These are phyloP conservation scores for Acer campestre DNA, from an alignment of 345 rosid species.

Conservation along the genomic window DNA sequence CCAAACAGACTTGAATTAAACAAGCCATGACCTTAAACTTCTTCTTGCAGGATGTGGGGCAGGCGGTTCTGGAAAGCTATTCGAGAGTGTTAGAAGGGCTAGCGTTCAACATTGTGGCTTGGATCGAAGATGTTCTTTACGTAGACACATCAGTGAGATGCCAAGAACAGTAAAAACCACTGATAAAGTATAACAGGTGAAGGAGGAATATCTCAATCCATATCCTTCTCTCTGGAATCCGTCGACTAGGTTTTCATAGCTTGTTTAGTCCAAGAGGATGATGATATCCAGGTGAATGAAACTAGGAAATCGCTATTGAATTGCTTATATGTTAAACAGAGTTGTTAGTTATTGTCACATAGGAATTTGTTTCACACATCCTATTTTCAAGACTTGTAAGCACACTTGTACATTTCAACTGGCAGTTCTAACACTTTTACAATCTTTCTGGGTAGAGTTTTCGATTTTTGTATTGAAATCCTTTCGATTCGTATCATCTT, in stretches of 20 bases:
- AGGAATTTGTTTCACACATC: slow-evolving; percentile 3
- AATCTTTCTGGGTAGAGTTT: slow-evolving; percentile 3
- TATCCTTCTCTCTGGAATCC: neutral
- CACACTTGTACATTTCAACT: slow-evolving; percentile 6
- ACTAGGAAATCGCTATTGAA: neutral
- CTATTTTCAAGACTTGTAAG: neutral
- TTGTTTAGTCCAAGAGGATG: neutral
- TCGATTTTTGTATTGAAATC: neutral
- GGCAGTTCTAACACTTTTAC: neutral
- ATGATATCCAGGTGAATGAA: neutral
- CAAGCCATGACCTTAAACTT: neutral
- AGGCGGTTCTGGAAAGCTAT: slow-evolving; percentile 87
- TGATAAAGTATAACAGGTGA: too few species aligned
- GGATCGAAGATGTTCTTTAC: slow-evolving; percentile 88
- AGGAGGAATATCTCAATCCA: slow-evolving; percentile 19
- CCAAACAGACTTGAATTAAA: neutral
- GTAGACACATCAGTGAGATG: slow-evolving; percentile 61
- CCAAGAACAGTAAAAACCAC: slow-evolving; percentile 34
- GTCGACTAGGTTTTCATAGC: slow-evolving; percentile 10
- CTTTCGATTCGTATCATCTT: neutral
- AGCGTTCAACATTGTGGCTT: slow-evolving; percentile 85
- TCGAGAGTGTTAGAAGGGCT: slow-evolving; percentile 89
- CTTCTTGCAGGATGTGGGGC: slow-evolving; percentile 79
- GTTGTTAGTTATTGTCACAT: neutral
- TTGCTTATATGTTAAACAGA: neutral